These are phyloP conservation scores for Basidioascus undulatus DNA, from an alignment of 768 basidiomycete species.

Conservation along the genomic window DNA sequence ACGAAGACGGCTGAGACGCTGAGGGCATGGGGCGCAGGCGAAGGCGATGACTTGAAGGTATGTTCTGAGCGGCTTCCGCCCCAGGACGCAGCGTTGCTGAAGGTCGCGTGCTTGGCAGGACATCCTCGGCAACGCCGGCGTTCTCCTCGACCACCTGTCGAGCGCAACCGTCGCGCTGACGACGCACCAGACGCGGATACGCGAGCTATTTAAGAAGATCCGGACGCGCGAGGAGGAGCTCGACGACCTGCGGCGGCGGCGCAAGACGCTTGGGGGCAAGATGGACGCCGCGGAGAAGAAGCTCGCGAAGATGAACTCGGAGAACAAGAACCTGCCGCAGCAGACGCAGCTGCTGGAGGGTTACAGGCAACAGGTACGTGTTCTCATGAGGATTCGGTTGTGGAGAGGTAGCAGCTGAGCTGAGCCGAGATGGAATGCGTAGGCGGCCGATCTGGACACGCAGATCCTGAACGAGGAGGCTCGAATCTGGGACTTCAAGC, in stretches of 20 bases:
- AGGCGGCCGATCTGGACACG: conserved; percentile 41
- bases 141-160: conserved; percentile 41
- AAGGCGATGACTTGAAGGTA: conserved; percentile 38
- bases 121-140: conserved; percentile 42
- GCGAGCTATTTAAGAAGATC: conserved; percentile 52
- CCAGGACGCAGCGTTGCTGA: conserved; percentile 5
- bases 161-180: conserved; percentile 44
- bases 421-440: too few species aligned
- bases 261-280: conserved; percentile 38
- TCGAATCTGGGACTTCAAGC: conserved; percentile 57
- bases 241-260: conserved; percentile 45
- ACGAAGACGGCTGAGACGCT: conserved; percentile 47
- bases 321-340: conserved; percentile 46
- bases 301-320: conserved; percentile 64
- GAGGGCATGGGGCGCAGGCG: conserved; percentile 45
- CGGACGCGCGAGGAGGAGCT: conserved; percentile 63
- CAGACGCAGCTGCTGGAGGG: conserved; percentile 51
- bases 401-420: too few species aligned
- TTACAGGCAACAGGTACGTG: conserved; percentile 60
- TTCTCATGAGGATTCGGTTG: too few species aligned
- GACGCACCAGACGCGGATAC: conserved; percentile 39
- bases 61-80: background rate
- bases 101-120: conserved; percentile 30
- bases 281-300: conserved; percentile 73
- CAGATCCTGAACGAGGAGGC: conserved; percentile 69